These are phyloP conservation scores for Solanum hybrid DNA, from an alignment of 305 asterid genomes.

Conservation along the genomic window DNA sequence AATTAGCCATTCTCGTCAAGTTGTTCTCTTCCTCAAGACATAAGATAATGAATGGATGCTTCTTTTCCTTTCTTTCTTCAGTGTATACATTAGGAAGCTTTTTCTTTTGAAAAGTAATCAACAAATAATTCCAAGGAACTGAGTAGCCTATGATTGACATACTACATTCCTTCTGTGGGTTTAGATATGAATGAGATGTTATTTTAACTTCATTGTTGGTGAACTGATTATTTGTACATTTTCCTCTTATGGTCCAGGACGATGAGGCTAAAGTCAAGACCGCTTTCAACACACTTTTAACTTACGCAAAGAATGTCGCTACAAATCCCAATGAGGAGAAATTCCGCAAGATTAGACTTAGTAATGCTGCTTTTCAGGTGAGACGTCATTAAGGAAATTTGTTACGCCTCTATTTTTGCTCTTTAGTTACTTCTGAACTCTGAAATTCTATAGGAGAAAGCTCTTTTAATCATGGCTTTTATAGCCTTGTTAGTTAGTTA, in stretches of 20 bases:
- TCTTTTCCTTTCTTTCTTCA: background rate
- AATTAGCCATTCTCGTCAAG: background rate
- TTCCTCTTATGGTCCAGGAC: conserved; percentile 38
- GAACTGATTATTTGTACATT: conserved; percentile 7
- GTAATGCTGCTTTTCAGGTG: conserved; percentile 86
- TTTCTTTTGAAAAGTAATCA: background rate
- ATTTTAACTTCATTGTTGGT: background rate
- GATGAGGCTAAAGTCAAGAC: conserved; percentile 86
- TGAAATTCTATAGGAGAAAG: background rate
- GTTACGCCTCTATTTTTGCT: background rate
- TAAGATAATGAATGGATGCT: background rate
- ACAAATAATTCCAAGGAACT: background rate
- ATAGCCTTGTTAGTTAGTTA: background rate
- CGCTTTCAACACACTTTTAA: conserved; percentile 85
- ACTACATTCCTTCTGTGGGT: background rate
- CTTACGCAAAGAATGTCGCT: conserved; percentile 84
- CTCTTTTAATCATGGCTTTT: background rate
- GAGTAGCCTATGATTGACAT: background rate
- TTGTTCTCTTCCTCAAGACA: background rate
- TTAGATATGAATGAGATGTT: background rate
- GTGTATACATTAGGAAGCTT: background rate
- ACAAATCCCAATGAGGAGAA: conserved; percentile 89
- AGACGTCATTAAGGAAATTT: background rate
- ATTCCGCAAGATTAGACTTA: conserved; percentile 82
- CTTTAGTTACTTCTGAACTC: background rate